Conservation (phyloP, 495 filamentous ascomycete genomes). For the Penicillium bialowiezense region DNA sequence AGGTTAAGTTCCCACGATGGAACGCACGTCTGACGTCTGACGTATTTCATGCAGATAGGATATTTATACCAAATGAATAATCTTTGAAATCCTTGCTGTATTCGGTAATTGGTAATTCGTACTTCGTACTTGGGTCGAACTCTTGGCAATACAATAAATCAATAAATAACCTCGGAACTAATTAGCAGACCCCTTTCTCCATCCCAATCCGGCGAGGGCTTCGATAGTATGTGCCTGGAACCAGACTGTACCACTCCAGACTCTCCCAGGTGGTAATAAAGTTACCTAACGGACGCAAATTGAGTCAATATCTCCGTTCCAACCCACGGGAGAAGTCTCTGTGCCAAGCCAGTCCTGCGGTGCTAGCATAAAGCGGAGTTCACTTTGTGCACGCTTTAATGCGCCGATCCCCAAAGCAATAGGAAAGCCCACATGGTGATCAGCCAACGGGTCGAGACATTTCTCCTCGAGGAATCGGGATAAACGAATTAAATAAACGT, state of each 20-base stretch:
- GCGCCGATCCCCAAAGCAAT: not conserved
- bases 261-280: not conserved
- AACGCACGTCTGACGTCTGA: too few relatives aligned
- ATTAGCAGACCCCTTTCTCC: not conserved
- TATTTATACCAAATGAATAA: too few relatives aligned
- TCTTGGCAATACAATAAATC: too few relatives aligned
- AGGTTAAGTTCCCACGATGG: not conserved
- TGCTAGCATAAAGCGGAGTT: too few relatives aligned
- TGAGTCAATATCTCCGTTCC: too few relatives aligned
- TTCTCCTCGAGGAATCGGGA: not conserved
- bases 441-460: not conserved
- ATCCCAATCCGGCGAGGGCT: not conserved
- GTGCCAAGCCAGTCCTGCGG: not conserved
- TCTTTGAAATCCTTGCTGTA: too few relatives aligned
- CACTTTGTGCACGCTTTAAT: constrained; percentile 1
- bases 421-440: not conserved
- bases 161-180: not conserved
- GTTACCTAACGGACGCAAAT: not conserved
- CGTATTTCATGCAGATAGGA: too few relatives aligned
- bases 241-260: not conserved
- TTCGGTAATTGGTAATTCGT: too few relatives aligned
- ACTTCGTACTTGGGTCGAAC: too few relatives aligned
- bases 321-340: too few relatives aligned
- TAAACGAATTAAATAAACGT: constrained; percentile 9
- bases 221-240: not conserved